Evolutionary conservation across 257 asterid genomes (phyloP), one percentile per base, ranked within the genome.

Genomic region (Euphrasia confusa): DNA sequence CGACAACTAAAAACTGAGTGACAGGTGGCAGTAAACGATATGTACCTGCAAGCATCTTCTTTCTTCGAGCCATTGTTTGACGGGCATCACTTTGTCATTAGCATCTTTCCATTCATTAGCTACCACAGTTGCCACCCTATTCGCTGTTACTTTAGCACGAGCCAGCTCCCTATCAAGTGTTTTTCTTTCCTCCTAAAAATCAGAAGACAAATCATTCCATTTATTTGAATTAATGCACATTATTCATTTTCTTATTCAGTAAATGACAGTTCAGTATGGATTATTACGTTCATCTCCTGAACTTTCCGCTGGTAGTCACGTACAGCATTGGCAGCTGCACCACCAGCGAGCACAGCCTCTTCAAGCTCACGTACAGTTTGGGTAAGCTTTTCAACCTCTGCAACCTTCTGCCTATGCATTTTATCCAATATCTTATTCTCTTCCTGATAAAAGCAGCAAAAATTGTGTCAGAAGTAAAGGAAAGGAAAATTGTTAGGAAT

Each of bases 81-180:
- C 95, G 48, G 98, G 99, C 99, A 89, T 89, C 73, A 92, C 97
- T 81, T 89, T 92, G 76, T 92, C 99, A 77, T 82, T 92, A 63
- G 95, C 81, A 73, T 92, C 98, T 77, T 92, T 92, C 98, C 98
- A 92, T 69, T 92, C 98, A 69, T 92, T 92, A 65, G 99, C 99
- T 42, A 92, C 99, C 71, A 92, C 99, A 21, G 94, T 84, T 33
- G 99, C 99, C 65, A 92, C 99, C 81, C 99, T 85, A 70, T 92
- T 92, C 71, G 99, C 99, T 3, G 95, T 89, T 47, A 92, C 99
- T 79, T 92, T 92, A 63, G 99, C 99, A 60, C 99, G 96, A 59
- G 99, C 96, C 55, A 92, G 87, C 81, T 92, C 99, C 69, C 99
- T 81, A 62, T 92, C 99, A 68, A 92, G 96, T 50, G 95, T 92